phyloP scores from a whole-genome alignment of 2,329 filamentous ascomycete species.

The Tolypocladium capitatum region DNA sequence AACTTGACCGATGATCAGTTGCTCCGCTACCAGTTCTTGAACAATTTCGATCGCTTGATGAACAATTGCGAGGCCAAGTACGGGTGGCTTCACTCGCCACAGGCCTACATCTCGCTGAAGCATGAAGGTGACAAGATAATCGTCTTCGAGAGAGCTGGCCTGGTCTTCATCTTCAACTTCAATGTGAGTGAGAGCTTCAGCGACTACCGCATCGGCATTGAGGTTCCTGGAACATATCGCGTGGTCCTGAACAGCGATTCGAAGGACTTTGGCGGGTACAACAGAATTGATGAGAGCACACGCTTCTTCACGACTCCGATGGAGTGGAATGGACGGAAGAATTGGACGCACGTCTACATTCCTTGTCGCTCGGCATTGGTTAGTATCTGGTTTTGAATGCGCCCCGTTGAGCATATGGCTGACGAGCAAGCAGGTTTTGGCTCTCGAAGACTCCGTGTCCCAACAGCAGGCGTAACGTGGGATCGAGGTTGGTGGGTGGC shows the following conservation, averaged over 20 bases:
- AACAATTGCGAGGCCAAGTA: constrained; percentile 77
- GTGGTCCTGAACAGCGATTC: constrained; percentile 75
- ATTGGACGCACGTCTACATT: constrained; percentile 87
- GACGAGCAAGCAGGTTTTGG: constrained; percentile 32
- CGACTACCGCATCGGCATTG: constrained; percentile 85
- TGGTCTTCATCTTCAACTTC: constrained; percentile 96
- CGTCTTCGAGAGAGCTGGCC: constrained; percentile 82
- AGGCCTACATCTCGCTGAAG: constrained; percentile 90
- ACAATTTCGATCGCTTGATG: constrained; percentile 89
- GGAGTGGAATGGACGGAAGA: constrained; percentile 78
- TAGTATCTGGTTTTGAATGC: constrained; percentile 18
- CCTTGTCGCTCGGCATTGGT: constrained; percentile 75
- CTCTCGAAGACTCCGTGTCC: constrained; percentile 21
- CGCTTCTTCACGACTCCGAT: constrained; percentile 87
- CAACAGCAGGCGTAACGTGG: background rate
- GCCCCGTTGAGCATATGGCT: background rate
- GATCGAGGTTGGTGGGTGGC: too few relatives aligned
- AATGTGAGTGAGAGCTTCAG: constrained; percentile 72
- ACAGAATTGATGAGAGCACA: constrained; percentile 63
- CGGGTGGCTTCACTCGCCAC: constrained; percentile 74
- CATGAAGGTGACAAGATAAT: constrained; percentile 89
- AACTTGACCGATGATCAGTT: constrained; percentile 80
- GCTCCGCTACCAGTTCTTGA: constrained; percentile 80
- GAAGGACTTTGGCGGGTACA: constrained; percentile 65
- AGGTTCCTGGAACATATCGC: constrained; percentile 71